Evolutionary conservation across 169 alveolate species (phyloP).

Genomic region (Blepharisma undulans): DNA sequence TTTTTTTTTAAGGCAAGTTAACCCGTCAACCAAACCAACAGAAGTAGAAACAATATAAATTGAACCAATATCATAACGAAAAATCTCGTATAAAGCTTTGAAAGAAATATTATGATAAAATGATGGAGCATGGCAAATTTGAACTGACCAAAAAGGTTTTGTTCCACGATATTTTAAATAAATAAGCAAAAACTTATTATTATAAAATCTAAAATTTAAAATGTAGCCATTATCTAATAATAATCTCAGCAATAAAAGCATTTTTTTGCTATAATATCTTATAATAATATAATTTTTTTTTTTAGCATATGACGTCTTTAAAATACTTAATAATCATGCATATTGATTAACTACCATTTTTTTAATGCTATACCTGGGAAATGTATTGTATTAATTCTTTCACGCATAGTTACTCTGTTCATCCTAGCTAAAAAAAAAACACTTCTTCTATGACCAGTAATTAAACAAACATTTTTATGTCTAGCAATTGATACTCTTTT

Average conservation of each 20-base stretch:
- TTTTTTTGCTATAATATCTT: neutral
- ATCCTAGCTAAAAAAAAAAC: neutral
- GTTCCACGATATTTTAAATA: neutral
- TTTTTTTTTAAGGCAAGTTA: neutral
- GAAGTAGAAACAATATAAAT: neutral
- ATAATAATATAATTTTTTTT: neutral
- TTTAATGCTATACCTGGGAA: neutral
- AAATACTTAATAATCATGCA: neutral
- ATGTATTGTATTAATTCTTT: neutral
- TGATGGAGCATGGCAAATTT: neutral
- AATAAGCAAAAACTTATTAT: neutral
- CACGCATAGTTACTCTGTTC: neutral
- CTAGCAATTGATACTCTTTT: neutral
- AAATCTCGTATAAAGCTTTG: neutral
- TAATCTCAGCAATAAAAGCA: neutral
- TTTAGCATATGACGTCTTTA: neutral
- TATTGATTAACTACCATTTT: neutral
- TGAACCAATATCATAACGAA: neutral
- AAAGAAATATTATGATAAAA: neutral
- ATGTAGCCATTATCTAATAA: neutral
- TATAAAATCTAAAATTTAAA: neutral
- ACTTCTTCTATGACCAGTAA: constrained; percentile 4
- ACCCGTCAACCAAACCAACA: neutral
- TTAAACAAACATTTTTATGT: constrained; percentile 33
- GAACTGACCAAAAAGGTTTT: neutral